phyloP scores from a whole-genome alignment of 345 rosid species.

The Viola odorata region DNA sequence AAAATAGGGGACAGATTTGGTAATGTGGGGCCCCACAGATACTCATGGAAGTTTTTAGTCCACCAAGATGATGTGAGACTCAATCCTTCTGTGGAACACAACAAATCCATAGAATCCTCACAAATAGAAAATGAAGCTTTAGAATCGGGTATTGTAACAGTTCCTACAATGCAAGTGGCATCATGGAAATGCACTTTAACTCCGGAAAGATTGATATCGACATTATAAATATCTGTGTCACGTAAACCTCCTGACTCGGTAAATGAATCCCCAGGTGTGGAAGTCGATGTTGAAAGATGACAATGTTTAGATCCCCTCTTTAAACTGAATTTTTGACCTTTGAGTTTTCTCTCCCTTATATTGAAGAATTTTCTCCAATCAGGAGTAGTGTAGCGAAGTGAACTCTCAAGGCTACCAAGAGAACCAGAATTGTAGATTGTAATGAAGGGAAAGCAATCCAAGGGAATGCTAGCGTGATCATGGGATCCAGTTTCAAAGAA shows the following conservation, averaged over 20 bases:
- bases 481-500: slow-evolving; percentile 46
- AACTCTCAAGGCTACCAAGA: slow-evolving; percentile 47
- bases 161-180: slow-evolving; percentile 64
- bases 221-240: slow-evolving; percentile 23
- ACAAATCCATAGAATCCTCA: slow-evolving; percentile 50
- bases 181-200: slow-evolving; percentile 76
- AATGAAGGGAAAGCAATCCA: slow-evolving; percentile 64
- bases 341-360: slow-evolving; percentile 32
- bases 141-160: slow-evolving; percentile 45
- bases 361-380: slow-evolving; percentile 55
- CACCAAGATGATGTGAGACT: slow-evolving; percentile 62
- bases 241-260: slow-evolving; percentile 22
- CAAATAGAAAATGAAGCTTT: slow-evolving; percentile 38
- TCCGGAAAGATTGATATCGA: slow-evolving; percentile 47
- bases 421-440: slow-evolving; percentile 44
- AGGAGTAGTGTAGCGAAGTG: slow-evolving; percentile 38
- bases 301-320: slow-evolving; percentile 28
- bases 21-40: slow-evolving; percentile 63
- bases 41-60: slow-evolving; percentile 41
- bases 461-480: slow-evolving; percentile 49
- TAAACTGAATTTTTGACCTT: slow-evolving; percentile 30
- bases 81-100: slow-evolving; percentile 62
- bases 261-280: slow-evolving; percentile 23
- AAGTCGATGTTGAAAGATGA: slow-evolving; percentile 9
- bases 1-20: slow-evolving; percentile 51